These are phyloP conservation scores for Parsonsia alboflavescens DNA, from an alignment of 257 asterid genomes.

Conservation along the genomic window DNA sequence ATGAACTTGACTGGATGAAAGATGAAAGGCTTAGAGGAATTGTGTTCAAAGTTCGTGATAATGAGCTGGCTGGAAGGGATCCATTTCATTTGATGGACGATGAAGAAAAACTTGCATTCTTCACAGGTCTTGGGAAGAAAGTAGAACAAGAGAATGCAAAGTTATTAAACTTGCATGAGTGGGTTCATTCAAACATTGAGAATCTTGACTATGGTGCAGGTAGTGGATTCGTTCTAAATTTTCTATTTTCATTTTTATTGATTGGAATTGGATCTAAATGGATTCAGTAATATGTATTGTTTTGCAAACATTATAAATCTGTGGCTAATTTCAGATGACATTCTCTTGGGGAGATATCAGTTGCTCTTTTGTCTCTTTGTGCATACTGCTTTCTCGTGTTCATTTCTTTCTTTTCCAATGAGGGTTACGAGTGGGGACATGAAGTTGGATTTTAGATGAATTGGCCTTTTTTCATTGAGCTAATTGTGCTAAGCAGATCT, in stretches of 20 bases:
- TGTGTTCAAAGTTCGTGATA: constrained; percentile 88
- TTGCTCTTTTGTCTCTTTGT: not conserved
- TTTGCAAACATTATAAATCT: not conserved
- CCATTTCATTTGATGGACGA: constrained; percentile 77
- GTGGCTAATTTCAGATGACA: not conserved
- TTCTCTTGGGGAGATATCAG: not conserved
- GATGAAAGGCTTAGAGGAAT: constrained; percentile 78
- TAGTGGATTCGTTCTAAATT: constrained; percentile 23
- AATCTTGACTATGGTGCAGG: constrained; percentile 98
- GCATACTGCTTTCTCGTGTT: not conserved
- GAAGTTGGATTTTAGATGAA: not conserved
- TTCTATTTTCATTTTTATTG: constrained; percentile 9
- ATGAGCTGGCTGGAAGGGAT: constrained; percentile 90
- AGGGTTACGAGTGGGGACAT: not conserved
- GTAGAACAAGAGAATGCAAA: constrained; percentile 70
- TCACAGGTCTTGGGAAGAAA: constrained; percentile 81
- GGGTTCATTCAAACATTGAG: constrained; percentile 84
- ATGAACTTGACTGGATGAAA: constrained; percentile 92
- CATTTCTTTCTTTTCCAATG: constrained; percentile 2
- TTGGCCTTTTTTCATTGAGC: not conserved
- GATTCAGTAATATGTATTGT: not conserved
- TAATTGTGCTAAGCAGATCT: not conserved
- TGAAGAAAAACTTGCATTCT: constrained; percentile 65
- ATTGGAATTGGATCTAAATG: not conserved
- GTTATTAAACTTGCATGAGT: constrained; percentile 69